Base-by-base conservation (phyloP, 208 protist species). In the Acanthamoeba culbertsoni region DNA sequence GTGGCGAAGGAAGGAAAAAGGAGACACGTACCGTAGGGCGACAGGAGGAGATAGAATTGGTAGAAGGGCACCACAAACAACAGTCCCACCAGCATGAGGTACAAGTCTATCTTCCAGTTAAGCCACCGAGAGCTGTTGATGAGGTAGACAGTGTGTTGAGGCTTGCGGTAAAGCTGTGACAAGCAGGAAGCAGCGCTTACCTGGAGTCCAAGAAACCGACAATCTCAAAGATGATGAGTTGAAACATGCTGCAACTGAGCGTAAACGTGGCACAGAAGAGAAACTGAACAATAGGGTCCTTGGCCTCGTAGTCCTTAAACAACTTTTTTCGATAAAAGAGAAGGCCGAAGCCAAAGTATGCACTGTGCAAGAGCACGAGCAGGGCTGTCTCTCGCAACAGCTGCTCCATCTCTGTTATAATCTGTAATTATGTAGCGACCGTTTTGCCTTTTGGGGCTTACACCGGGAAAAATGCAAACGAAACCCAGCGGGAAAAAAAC, bases 191-290 rank as follows among this genome's bases (percentile, higher is more conserved):
- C n/a, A 3, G 37, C 23, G 20, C 68, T 12, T 51, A 93, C 90
- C 35, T 86, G 20, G 51, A 18, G 48, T 62, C 48, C 0, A 93
- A 23, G 23, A 86, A 79, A 40, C 55, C 90, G 20, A 86, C 55
- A 45, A 93, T 86, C 42, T 93, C 90, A 31, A 93, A 93, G 46
- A 93, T 93, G 73, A 93, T 93, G 43, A 93, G 90, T 37, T 93
- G 68, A 31, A 93, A 93, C 90, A 93, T 93, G 90, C 73, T 93
- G 45, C 62, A 86, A 35, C 48, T 57, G 5, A 92, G 59, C 28
- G 86, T 77, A 28, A 92, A 57, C 1, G 63, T 92, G 14, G n/a
- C 8, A 43, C 40, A 77, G 31, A 93, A 93, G 90, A 93, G 45
- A 28, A 93, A 79, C 35, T 93, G 90, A 14, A 93, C 65, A 33